Base-by-base conservation (phyloP, 805 yeast species). In the Lipomyces starkeyi region DNA sequence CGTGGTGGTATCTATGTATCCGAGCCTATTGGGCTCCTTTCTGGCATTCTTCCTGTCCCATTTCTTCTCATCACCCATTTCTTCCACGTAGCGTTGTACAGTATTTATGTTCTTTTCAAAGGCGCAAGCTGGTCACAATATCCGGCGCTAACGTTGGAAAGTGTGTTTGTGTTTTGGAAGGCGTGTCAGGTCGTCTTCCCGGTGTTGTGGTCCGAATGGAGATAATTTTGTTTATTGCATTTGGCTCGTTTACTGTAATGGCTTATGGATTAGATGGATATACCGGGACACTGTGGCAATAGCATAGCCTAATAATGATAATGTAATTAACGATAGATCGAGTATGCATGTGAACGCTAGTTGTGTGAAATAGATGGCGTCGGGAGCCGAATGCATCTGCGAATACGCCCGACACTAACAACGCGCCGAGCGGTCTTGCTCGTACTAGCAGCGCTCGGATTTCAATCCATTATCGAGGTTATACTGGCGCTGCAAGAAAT, bases 11-110 rank as follows among this genome's bases (percentile, higher is more conserved):
- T 83, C 62, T 89, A 93, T 75, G 86, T 91, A 22, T 77, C 80
- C 25, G 89, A 89, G 5, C 99, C 99, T 6, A 88, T 92, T 63
- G 89, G 91, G 3, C 86, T 95, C 75, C 84, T 95, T 63, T 84
- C 93, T 66, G 99, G 98, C 17, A 82, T 92, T 75, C 79, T 86
- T 64, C 96, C 97, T 59, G 84, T 83, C 72, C 97, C 98, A 14
- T 81, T 85, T 76, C 75, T 86, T 59, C 83, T 95, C 69, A 87
- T 96, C 76, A 85, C 88, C 78, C 97, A 94, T 74, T 95, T 95
- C 80, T 91, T 91, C 79, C 84, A 89, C 59, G 98, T 95, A 61
- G 98, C 97, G 1, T 85, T 94, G 74, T 93, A 90, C 77, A 85
- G 94, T 6, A 87, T 94, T n/a, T 65, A 34, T 17, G 35, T 49